These are phyloP conservation scores for Microstegium vimineum DNA, from an alignment of 176 grass and related monocot genomes.

Conservation along the genomic window DNA sequence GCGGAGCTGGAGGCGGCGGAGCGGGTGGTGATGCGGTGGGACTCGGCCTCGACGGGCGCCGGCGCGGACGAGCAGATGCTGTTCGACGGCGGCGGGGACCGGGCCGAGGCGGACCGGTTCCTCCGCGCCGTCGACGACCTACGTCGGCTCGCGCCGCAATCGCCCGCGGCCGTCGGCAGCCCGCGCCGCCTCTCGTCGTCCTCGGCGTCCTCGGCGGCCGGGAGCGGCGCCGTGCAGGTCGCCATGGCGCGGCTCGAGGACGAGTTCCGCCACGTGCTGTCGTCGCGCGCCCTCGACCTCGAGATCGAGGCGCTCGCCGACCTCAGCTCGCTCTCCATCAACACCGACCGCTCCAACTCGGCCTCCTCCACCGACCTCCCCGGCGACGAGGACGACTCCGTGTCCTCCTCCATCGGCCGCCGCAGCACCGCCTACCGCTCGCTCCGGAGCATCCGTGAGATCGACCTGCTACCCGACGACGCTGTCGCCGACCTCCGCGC, in stretches of 20 bases:
- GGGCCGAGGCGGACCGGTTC: conserved; percentile 50
- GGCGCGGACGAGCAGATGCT: conserved; percentile 49
- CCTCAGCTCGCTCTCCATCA: conserved; percentile 48
- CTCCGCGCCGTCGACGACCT: conserved; percentile 70
- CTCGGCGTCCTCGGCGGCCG: conserved; percentile 16
- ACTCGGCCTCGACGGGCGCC: conserved; percentile 31
- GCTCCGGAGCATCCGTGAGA: conserved; percentile 73
- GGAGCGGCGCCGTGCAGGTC: conserved; percentile 32
- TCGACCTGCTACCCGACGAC: conserved; percentile 84
- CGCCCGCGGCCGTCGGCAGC: conserved; percentile 39
- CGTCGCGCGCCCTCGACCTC: conserved; percentile 48
- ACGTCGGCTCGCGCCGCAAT: conserved; percentile 44
- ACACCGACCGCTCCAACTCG: conserved; percentile 29
- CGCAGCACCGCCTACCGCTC: conserved; percentile 63
- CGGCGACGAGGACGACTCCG: conserved; percentile 30
- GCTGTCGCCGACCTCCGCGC: conserved; percentile 71
- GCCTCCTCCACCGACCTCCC: conserved; percentile 24
- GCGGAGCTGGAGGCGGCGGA: conserved; percentile 61
- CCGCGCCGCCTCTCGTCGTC: conserved; percentile 43
- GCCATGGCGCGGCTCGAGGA: conserved; percentile 81
- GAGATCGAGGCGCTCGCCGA: conserved; percentile 60
- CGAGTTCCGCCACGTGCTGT: conserved; percentile 74
- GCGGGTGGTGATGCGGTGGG: conserved; percentile 49
- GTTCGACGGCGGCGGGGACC: conserved; percentile 34
- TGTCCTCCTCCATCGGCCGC: conserved; percentile 33